Base-by-base conservation (phyloP, 2,329 filamentous ascomycete species). In the Aphanoascus verrucosus region DNA sequence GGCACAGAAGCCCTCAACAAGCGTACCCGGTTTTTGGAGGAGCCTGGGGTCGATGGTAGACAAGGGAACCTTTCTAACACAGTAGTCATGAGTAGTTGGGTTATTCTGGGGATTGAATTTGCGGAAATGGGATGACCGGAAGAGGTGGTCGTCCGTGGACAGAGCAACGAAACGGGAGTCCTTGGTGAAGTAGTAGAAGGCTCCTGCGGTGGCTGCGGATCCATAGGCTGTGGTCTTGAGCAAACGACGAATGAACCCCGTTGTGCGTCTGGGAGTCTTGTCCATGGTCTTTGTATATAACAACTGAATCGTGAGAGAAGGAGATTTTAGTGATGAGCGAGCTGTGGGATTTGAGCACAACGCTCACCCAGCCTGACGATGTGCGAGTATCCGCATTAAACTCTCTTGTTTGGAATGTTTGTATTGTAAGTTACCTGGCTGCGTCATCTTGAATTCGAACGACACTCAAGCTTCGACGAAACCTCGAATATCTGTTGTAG, bases 1-100 rank as follows among this genome's bases (percentile, higher is more conserved):
- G 11, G 80, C 79, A 63, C 81, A 85, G 63, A 86, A 85, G 58
- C 79, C 80, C 60, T 84, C 74, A 1, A 78, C 77, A 47, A 86
- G 71, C 58, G 80, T 74, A 32, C 76, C 74, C 63, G 78, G 80
- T 58, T 79, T 76, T 62, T 84, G 73, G 12, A 86, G 69, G 52
- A 88, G 70, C 58, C 83, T 78, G 0, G 84, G 82, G 31, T 79
- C 77, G 56, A 88, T 80, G 62, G 82, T 79, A 45, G 70, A 71
- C 47, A 88, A 64, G 0, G 83, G 80, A 0, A 88, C 74, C 35
- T 74, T 75, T 59, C 80, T 79, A 59, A 85, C 71, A 60, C 79
- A 83, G 9, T 84, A 68, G 63, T 88, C 85, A 54, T 85, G 77
- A 0, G 78, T 78, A 0, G 78, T 72, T 0, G 82, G 78, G 65